These are phyloP conservation scores for Umbilicus rupestris DNA, from an alignment of 164 flowering plant species.

Conservation along the genomic window DNA sequence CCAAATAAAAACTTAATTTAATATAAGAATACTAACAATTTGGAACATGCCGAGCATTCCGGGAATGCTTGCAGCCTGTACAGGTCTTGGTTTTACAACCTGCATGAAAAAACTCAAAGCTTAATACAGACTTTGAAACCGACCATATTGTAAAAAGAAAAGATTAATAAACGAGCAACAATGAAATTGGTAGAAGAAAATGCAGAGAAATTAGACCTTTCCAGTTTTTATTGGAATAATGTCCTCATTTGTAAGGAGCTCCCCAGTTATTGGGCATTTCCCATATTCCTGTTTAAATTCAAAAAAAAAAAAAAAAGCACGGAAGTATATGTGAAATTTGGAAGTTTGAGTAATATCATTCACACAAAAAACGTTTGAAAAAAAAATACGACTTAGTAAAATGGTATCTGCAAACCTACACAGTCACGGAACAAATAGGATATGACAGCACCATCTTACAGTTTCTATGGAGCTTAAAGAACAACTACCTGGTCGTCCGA, in stretches of 20 bases:
- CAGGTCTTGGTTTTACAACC: constrained; percentile 87
- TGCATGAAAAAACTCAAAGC: constrained; percentile 19
- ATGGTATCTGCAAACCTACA: background rate
- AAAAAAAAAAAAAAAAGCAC: background rate
- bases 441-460: background rate
- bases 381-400: background rate
- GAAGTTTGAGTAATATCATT: background rate
- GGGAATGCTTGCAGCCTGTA: constrained; percentile 93
- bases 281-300: constrained; percentile 63
- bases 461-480: background rate
- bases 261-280: constrained; percentile 92
- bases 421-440: background rate
- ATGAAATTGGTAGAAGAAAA: background rate
- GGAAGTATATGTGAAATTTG: background rate
- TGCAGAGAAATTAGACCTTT: background rate
- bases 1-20: background rate
- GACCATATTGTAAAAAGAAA: background rate
- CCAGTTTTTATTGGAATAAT: constrained; percentile 39
- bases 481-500: background rate
- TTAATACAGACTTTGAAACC: background rate
- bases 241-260: constrained; percentile 69
- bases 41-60: constrained; percentile 98
- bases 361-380: too few relatives aligned
- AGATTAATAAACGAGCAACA: background rate
- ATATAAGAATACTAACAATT: constrained; percentile 38